Evolutionary conservation across 2,329 filamentous ascomycete species (phyloP).

Genomic region (Pyrenophora teres): DNA sequence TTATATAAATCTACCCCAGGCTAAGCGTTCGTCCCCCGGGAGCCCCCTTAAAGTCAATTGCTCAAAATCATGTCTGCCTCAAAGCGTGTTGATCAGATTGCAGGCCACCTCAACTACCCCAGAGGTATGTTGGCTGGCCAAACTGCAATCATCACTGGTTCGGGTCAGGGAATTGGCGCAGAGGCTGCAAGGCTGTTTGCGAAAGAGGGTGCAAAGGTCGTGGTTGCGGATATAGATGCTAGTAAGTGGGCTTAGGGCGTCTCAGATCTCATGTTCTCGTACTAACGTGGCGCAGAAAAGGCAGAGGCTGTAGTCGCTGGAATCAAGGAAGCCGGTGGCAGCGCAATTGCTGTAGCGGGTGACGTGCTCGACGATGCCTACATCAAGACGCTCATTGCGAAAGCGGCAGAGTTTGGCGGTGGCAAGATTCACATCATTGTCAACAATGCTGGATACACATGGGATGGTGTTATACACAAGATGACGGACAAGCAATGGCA

Average conservation of each 20-base stretch:
- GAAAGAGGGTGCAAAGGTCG: slow-evolving; percentile 83
- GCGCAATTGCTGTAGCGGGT: slow-evolving; percentile 74
- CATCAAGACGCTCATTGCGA: slow-evolving; percentile 71
- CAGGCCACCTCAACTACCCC: slow-evolving; percentile 80
- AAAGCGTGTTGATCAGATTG: slow-evolving; percentile 69
- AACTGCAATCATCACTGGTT: slow-evolving; percentile 84
- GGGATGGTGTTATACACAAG: slow-evolving; percentile 92
- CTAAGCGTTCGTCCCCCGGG: not conserved
- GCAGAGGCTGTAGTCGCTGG: slow-evolving; percentile 67
- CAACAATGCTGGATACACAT: slow-evolving; percentile 91
- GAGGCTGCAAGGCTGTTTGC: slow-evolving; percentile 82
- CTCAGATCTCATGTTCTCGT: slow-evolving; percentile 10
- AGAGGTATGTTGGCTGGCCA: slow-evolving; percentile 78
- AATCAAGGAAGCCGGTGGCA: slow-evolving; percentile 70
- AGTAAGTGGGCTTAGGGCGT: slow-evolving; percentile 49
- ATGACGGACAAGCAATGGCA: slow-evolving; percentile 93
- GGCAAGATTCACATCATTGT: slow-evolving; percentile 92
- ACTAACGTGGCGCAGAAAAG: slow-evolving; percentile 61
- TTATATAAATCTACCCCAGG: not conserved
- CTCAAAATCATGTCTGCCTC: slow-evolving; percentile 20
- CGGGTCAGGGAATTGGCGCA: slow-evolving; percentile 85
- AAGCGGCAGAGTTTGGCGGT: slow-evolving; percentile 76
- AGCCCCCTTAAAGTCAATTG: not conserved
- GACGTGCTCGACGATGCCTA: slow-evolving; percentile 76
- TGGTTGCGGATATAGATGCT: slow-evolving; percentile 81